Conservation (phyloP, 2,329 filamentous ascomycete genomes). For the Neonectria faginata region DNA sequence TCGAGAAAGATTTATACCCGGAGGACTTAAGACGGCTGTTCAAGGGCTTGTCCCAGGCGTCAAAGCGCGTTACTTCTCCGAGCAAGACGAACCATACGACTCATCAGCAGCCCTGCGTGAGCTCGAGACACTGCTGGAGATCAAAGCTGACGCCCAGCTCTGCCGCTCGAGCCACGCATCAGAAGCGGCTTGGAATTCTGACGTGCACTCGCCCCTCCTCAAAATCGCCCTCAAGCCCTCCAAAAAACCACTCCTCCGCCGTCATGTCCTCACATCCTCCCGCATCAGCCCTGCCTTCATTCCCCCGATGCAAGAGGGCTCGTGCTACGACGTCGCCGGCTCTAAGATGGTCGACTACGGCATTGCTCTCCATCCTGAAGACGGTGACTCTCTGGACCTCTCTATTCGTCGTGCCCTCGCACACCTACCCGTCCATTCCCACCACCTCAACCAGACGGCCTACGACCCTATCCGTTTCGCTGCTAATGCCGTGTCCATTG, state of each 20-base stretch:
- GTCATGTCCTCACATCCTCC: slow-evolving; percentile 11
- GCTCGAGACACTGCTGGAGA: slow-evolving; percentile 6
- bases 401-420: slow-evolving; percentile 6
- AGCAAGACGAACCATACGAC: slow-evolving; percentile 2
- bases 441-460: slow-evolving; percentile 14
- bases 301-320: slow-evolving; percentile 17
- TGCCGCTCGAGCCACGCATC: too few species aligned
- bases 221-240: slow-evolving; percentile 6
- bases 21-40: background rate
- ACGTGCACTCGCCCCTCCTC: too few species aligned
- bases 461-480: slow-evolving; percentile 17
- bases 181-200: too few species aligned
- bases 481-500: slow-evolving; percentile 16
- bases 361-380: slow-evolving; percentile 14
- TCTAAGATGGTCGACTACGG: slow-evolving; percentile 23
- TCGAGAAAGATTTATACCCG: slow-evolving; percentile 11
- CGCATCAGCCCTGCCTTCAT: slow-evolving; percentile 14
- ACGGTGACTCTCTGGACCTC: background rate
- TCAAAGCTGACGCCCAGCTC: background rate
- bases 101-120: slow-evolving; percentile 2
- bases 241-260: slow-evolving; percentile 1
- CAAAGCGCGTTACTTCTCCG: slow-evolving; percentile 5
- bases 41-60: slow-evolving; percentile 1
- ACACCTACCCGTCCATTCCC: background rate
- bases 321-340: slow-evolving; percentile 7